Evolutionary conservation across 306 rosid species (phyloP).

Genomic region (apple (Malus domestica)): ASM211411v1 NC_041802.1:19212501-19213000

Average conservation of each 20-base stretch:
- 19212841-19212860: slow-evolving; percentile 98
- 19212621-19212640: neutral
- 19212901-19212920: neutral
- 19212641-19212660: neutral
- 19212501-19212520: neutral
- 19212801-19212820: slow-evolving; percentile 98
- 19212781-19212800: slow-evolving; percentile 61
- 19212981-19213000: neutral
- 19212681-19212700: slow-evolving; percentile 46
- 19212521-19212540: neutral
- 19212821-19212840: slow-evolving; percentile 49
- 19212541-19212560: neutral
- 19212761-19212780: slow-evolving; percentile 40
- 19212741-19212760: slow-evolving; percentile 97
- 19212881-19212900: neutral
- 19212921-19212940: neutral
- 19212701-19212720: slow-evolving; percentile 99
- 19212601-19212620: neutral
- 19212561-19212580: neutral
- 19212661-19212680: neutral
- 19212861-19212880: slow-evolving; percentile 15
- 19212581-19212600: neutral
- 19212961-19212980: neutral
- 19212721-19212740: slow-evolving; percentile 67
- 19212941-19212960: neutral